Percentiles rank a stretch among this genome's conserved stretches.
phyloP scores from a whole-genome alignment of 768 basidiomycete species.

The Suillus spraguei region DNA sequence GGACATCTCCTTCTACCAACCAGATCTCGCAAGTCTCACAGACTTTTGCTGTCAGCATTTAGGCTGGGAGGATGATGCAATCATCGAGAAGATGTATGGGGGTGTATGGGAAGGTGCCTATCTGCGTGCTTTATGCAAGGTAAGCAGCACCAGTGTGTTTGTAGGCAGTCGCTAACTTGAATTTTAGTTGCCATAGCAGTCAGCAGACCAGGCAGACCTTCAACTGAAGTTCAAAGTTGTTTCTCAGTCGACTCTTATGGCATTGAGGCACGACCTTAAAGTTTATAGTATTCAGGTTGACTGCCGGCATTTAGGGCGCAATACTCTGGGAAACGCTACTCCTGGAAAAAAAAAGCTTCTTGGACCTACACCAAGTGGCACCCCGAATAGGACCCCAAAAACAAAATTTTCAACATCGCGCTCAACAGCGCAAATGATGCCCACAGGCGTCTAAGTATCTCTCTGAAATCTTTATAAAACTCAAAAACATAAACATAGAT shows the following conservation, averaged over 20 bases:
- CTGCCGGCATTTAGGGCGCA: not conserved
- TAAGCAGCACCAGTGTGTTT: not conserved
- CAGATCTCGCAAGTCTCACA: not conserved
- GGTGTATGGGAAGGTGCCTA: no score
- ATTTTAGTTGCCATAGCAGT: not conserved
- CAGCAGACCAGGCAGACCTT: not conserved
- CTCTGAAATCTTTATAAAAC: not conserved
- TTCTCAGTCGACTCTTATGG: not conserved
- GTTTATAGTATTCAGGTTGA: not conserved
- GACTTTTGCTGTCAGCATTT: not conserved
- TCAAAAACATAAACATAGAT: not conserved
- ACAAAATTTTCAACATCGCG: not conserved
- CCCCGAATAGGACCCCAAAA: constrained; percentile 9
- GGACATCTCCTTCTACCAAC: not conserved
- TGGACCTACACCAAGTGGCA: constrained; percentile 11
- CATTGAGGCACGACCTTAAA: not conserved
- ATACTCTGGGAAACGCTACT: not conserved
- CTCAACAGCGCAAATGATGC: not conserved
- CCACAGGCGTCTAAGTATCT: not conserved
- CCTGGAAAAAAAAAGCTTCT: constrained; percentile 1
- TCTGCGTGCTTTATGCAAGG: not conserved
- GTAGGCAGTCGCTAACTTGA: not conserved
- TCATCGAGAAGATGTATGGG: not conserved
- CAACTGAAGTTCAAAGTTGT: not conserved
- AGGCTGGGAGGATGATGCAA: not conserved